These are phyloP conservation scores for Crotalaria pallida DNA, from an alignment of 306 rosid species.

Conservation along the genomic window DNA sequence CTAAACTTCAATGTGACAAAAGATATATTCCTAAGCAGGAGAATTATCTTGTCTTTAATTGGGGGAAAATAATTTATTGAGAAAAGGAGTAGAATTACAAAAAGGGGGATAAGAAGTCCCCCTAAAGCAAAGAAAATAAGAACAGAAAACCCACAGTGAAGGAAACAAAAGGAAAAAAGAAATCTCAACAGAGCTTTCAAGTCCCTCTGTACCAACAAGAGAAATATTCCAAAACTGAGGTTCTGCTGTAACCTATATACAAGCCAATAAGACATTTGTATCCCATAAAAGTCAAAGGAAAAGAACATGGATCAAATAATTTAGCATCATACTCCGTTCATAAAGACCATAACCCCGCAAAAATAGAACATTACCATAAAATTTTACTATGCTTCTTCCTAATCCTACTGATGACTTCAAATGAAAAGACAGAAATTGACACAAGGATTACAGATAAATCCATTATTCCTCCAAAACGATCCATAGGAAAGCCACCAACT, in stretches of 20 bases:
- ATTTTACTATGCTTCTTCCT: neutral
- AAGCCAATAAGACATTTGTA: conserved; percentile 3
- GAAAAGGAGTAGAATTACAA: neutral
- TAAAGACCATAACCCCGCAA: neutral
- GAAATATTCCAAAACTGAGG: neutral
- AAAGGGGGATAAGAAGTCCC: neutral
- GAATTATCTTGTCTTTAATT: neutral
- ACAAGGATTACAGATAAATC: neutral
- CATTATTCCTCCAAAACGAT: neutral
- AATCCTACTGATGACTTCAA: neutral
- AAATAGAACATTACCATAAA: neutral
- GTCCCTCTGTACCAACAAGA: neutral
- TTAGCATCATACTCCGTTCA: neutral
- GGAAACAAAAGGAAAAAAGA: conserved; percentile 6
- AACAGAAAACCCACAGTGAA: neutral
- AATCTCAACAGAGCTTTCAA: neutral
- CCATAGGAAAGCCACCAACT: neutral
- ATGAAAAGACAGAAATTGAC: neutral
- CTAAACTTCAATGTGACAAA: neutral
- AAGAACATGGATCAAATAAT: neutral
- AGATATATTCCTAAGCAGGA: neutral
- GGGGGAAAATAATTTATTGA: neutral
- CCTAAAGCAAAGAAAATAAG: neutral
- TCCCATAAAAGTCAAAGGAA: neutral
- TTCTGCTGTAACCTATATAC: neutral